These are phyloP conservation scores for Kodamaea kakaduensis DNA, from an alignment of 805 yeast species.

Conservation along the genomic window DNA sequence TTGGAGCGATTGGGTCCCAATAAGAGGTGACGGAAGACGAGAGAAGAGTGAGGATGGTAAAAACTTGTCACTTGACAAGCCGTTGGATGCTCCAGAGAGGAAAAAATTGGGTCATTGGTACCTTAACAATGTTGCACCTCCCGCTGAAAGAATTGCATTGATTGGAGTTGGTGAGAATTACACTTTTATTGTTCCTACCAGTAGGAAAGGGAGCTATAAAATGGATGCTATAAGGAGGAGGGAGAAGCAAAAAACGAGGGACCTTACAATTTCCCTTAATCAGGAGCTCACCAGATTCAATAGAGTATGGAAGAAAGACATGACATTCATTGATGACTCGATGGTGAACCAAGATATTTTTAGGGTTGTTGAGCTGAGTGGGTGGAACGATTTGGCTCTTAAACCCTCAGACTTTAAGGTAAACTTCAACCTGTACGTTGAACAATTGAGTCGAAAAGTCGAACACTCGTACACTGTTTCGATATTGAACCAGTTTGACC, in stretches of 20 bases:
- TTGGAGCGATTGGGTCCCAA: conserved; percentile 26
- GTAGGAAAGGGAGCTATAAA: not conserved
- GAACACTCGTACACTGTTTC: not conserved
- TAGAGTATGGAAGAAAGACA: not conserved
- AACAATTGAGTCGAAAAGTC: not conserved
- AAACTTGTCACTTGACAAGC: too few species aligned
- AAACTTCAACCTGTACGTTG: conserved; percentile 2
- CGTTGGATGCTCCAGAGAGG: not conserved
- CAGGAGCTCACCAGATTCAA: conserved; percentile 2
- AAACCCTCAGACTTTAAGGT: conserved; percentile 1
- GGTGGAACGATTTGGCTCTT: not conserved
- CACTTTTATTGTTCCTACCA: conserved; percentile 22
- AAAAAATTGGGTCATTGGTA: conserved; percentile 22
- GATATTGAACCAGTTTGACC: conserved; percentile 2
- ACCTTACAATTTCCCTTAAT: not conserved
- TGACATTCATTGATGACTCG: not conserved
- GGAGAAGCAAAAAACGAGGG: not conserved
- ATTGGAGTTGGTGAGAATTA: conserved; percentile 22
- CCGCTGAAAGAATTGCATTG: conserved; percentile 27
- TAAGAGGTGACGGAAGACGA: conserved; percentile 1
- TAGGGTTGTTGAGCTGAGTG: conserved; percentile 1
- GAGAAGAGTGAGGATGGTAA: too few species aligned
- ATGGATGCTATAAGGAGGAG: not conserved
- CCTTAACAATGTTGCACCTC: conserved; percentile 25
- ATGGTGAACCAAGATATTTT: conserved; percentile 4